Evolutionary conservation across 352 stramenopile species (phyloP), one percentile per base, ranked within the genome.

Genomic region (Globisporangium spinosum): DNA sequence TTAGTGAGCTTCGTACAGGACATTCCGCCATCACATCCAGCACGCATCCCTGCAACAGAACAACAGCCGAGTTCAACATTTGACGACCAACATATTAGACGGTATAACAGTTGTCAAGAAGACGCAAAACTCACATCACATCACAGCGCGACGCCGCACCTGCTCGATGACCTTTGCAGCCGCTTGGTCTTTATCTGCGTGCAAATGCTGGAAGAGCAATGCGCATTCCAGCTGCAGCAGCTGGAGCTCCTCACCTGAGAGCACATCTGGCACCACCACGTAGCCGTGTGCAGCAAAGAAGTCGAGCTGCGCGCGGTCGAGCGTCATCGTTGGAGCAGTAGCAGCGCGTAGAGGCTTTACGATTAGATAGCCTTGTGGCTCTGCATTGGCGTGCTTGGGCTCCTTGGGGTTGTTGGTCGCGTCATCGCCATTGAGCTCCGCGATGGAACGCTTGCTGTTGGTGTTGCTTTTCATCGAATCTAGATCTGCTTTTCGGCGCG

Each of bases 21-120:
- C 64, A 84, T 3, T 83, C 67, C n/a, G 78, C 76, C 71, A 90
- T 78, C 22, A 80, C 62, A 43, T 90, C 82, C 22, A 90, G 32
- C n/a, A 90, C 80, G 51, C 82, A 90, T 34, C 82, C 82, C 70
- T 79, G 22, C 2, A 22, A 22, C 15, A 47, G 15, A 20, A 22
- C 43, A 58, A 59, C 15, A 43, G 17, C 7, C 29, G 32, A 27
- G n/a, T 29, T 35, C 23, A 35, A 22, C 3, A 34, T 35, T 12
- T 13, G 8, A 35, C 23, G 2, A 22, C 32, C 53, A 59, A n/a
- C 15, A 40, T 17, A 17, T 15, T 45, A 45, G 38, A 45, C 38
- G 12, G 12, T 45, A 7, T 45, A 38, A 38, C 32, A 20, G 13
- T 45, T 45, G 38, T 12, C 38, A 45, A 45, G 38, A 45, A 7